Base-by-base conservation (phyloP, 2,329 filamentous ascomycete species). In the Pezizomycotina sp. region DNA sequence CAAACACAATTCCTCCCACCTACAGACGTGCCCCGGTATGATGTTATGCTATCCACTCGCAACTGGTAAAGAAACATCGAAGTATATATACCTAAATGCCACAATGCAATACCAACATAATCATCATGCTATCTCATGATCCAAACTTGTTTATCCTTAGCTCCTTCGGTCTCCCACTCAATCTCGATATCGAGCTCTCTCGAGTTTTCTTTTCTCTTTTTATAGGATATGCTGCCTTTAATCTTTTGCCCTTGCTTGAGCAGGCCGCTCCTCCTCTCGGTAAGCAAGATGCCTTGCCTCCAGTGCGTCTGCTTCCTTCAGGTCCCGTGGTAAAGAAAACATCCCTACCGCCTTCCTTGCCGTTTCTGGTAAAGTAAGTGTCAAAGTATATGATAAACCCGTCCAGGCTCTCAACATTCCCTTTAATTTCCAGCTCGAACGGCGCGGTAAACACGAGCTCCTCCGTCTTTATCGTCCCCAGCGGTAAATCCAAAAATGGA, bases 361-460 rank as follows among this genome's bases (percentile, higher is more conserved):
- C 62, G 0, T 73, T 70, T 32, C 71, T 69, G n/a, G 77, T 69
- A 59, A 93, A 93, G 63, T 89, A 89, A 15, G 77, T 86, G 56
- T 95, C 86, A 55, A 93, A 93, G 81, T 84, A 93, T 48, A 92
- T 68, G 9, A 82, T 65, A 56, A 83, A 92, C 4, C 81, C 86
- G 53, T 93, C 82, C n/a, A 93, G 61, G 2, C 64, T 61, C 42
- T 78, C 71, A 36, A 76, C 62, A 43, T 77, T 68, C 27, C 66
- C 60, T 1, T 62, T 65, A 4, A 89, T 53, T 10, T 62, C 66
- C 6, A 73, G 66, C 36, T 66, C 55, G 62, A 82, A 91, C 3
- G 67, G 59, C 6, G 72, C 69, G 29, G 69, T 69, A 60, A 93
- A 93, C 10, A 70, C 67, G 12, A 93, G 64, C 49, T 93, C 81